Conservation (phyloP, 1,284 basidiomycete genomes). For the Moniliophthora roreri region DNA sequence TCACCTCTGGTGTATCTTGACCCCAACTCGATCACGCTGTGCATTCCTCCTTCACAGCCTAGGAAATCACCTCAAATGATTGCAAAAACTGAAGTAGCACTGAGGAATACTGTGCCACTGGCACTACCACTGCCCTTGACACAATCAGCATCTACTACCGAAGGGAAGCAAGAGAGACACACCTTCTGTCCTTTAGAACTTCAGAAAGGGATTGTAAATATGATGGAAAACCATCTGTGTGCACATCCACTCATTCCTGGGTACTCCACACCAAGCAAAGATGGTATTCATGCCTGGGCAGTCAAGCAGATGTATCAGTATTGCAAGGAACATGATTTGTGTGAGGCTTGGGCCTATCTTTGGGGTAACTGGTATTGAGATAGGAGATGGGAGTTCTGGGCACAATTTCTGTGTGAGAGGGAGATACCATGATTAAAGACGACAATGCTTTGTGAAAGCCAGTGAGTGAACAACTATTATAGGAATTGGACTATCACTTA, state of each 20-base stretch:
- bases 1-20: neutral
- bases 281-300: conserved; percentile 28
- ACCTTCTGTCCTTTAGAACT: conserved; percentile 16
- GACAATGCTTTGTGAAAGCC: conserved; percentile 16
- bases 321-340: conserved; percentile 26
- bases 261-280: conserved; percentile 21
- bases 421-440: conserved; percentile 12
- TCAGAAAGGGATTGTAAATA: conserved; percentile 17
- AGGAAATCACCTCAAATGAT: neutral
- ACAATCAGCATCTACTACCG: neutral
- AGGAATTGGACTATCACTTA: too few species aligned
- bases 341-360: conserved; percentile 28
- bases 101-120: neutral
- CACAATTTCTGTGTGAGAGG: conserved; percentile 4
- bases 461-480: too few species aligned
- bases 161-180: neutral
- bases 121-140: too few species aligned
- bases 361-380: conserved; percentile 32
- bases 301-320: conserved; percentile 27
- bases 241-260: conserved; percentile 33
- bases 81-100: neutral
- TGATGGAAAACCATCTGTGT: conserved; percentile 27
- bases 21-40: neutral
- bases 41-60: neutral
- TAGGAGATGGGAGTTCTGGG: conserved; percentile 25